These are phyloP conservation scores for Kalmanozyma brasiliensis DNA, from an alignment of 1,284 basidiomycete genomes.

Conservation along the genomic window DNA sequence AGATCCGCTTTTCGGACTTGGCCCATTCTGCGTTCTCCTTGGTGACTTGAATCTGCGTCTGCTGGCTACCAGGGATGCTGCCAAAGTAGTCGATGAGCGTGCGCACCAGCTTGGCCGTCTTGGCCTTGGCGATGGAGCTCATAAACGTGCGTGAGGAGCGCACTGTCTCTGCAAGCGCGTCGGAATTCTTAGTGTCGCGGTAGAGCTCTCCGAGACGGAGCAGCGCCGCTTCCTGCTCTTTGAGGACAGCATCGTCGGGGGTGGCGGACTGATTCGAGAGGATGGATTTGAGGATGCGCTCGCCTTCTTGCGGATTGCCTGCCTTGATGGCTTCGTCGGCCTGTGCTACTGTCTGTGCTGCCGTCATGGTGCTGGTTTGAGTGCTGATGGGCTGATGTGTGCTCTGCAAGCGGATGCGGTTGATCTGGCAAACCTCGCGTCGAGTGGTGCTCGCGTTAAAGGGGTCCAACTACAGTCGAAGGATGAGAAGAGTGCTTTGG, in stretches of 20 bases:
- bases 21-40: slow-evolving; percentile 95
- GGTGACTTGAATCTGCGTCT: slow-evolving; percentile 85
- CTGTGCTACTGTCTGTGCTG: slow-evolving; percentile 53
- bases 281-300: slow-evolving; percentile 61
- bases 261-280: slow-evolving; percentile 41
- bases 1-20: slow-evolving; percentile 88
- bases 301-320: slow-evolving; percentile 51
- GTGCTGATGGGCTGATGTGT: background rate
- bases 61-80: slow-evolving; percentile 78
- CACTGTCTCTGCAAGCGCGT: slow-evolving; percentile 86
- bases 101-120: slow-evolving; percentile 90
- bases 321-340: slow-evolving; percentile 60
- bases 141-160: slow-evolving; percentile 88
- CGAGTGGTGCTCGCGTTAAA: too few relatives aligned
- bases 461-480: too few relatives aligned
- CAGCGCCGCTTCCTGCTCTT: slow-evolving; percentile 87
- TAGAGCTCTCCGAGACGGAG: slow-evolving; percentile 88
- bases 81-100: slow-evolving; percentile 90
- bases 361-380: slow-evolving; percentile 21
- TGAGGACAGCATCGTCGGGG: slow-evolving; percentile 74
- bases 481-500: too few relatives aligned
- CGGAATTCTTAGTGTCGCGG: slow-evolving; percentile 83
- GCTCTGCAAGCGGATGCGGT: background rate
- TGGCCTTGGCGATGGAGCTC: slow-evolving; percentile 94
- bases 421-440: background rate